Base-by-base conservation (phyloP, 2,329 filamentous ascomycete species). In the Harringtonia aguacate region DNA sequence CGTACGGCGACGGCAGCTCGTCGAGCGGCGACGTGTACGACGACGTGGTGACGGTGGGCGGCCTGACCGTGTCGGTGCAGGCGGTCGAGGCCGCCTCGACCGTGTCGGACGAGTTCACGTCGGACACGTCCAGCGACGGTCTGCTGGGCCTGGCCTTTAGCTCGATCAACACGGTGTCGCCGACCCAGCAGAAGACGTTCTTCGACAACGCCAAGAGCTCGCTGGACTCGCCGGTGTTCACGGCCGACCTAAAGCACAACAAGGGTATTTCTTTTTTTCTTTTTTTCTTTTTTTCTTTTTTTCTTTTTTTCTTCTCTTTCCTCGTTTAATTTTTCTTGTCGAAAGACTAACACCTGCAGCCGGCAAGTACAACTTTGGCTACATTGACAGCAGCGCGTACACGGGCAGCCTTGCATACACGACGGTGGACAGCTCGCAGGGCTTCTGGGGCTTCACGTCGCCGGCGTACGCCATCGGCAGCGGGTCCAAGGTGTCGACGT, bases 341-440 rank as follows among this genome's bases (percentile, higher is more conserved):
- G 5, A 21, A 14, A 33, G 24, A n/a, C 33, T 41, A 30, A 31
- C 27, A n/a, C 8, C 7, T 22, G 7, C 42, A 50, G 51, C 55
- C n/a, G 53, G 53, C 37, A 53, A 51, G 42, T 78, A 76, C 61
- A 70, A 75, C 54, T 79, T 78, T 52, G 75, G 75, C 40, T 73
- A 61, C 60, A 73, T 79, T 52, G 73, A 79, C 59, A 53, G 48
- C 20, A 58, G 60, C 49, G 71, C 72, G 55, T 77, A 73, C 66
- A 70, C 65, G 4, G 76, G 75, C 42, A 48, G 56, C 34, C 66
- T 80, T 51, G 62, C 61, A 44, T 80, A 75, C 60, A 60, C 68
- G 22, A 50, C 62, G 22, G 68, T 74, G 50, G 66, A 73, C 57
- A 58, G 46, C 43, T 55, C 55, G 17, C 41, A 58, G 4, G 61